Evolutionary conservation across 495 filamentous ascomycete species (phyloP).

Genomic region (Hypoxylon lenormandii): DNA sequence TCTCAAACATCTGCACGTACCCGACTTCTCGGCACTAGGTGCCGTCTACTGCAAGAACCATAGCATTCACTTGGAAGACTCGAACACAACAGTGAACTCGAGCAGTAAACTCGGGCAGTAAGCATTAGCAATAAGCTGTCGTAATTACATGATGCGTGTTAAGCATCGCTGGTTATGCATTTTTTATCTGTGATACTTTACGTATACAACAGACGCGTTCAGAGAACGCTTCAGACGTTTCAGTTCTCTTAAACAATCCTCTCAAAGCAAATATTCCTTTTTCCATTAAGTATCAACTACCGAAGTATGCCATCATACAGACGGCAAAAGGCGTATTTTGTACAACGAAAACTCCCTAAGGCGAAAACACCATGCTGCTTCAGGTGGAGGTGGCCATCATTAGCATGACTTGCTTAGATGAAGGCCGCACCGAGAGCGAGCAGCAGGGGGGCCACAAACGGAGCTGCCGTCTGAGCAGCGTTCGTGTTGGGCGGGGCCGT

Average conservation of each 20-base stretch:
- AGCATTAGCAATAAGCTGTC: not conserved
- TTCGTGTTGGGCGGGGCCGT: slow-evolving; percentile 44
- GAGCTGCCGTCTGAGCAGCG: slow-evolving; percentile 44
- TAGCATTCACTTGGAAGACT: too few species aligned
- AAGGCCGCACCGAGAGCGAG: slow-evolving; percentile 45
- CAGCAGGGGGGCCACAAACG: slow-evolving; percentile 47
- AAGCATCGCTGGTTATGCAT: slow-evolving; percentile 36
- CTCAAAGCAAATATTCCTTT: slow-evolving; percentile 23
- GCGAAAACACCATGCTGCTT: slow-evolving; percentile 7
- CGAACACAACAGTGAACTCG: too few species aligned
- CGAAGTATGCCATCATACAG: slow-evolving; percentile 28
- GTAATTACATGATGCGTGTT: not conserved
- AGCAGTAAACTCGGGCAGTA: too few species aligned
- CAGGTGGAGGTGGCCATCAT: not conserved
- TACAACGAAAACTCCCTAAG: slow-evolving; percentile 32
- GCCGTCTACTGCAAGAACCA: too few species aligned
- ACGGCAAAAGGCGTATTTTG: slow-evolving; percentile 28
- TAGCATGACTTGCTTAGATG: slow-evolving; percentile 28
- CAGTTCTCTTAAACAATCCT: slow-evolving; percentile 7
- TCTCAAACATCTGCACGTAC: slow-evolving; percentile 15
- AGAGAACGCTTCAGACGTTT: slow-evolving; percentile 17
- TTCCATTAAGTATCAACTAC: slow-evolving; percentile 32
- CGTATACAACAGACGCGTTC: slow-evolving; percentile 26
- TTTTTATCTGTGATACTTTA: slow-evolving; percentile 20
- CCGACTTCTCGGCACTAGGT: slow-evolving; percentile 4